Evolutionary conservation across 768 basidiomycete species (phyloP).

Genomic region (Butyriboletus loyo): DNA sequence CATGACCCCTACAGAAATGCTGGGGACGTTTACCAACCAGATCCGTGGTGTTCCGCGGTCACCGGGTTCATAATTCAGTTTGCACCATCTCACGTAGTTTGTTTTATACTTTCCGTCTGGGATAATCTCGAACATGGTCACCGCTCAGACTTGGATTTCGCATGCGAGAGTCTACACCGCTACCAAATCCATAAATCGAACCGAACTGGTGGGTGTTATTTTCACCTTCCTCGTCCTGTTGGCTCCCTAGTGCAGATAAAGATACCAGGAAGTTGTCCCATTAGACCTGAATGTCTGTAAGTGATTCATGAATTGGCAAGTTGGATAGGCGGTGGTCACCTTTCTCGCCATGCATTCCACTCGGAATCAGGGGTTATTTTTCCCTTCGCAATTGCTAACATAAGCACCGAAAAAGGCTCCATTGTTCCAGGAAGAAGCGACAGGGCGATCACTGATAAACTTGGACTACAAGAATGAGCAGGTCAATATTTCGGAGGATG

Average conservation of each 20-base stretch:
- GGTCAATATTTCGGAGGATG: background rate
- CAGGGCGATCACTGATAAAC: background rate
- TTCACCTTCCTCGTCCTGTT: background rate
- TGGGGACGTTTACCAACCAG: conserved; percentile 13
- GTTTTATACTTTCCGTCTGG: background rate
- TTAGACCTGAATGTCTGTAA: background rate
- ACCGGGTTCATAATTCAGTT: conserved; percentile 4
- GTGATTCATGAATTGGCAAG: background rate
- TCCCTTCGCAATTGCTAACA: background rate
- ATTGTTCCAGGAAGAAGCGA: conserved; percentile 6
- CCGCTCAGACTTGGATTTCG: background rate
- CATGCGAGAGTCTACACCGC: background rate
- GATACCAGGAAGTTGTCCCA: background rate
- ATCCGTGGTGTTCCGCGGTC: background rate
- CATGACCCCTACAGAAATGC: conserved; percentile 26
- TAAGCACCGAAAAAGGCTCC: conserved; percentile 2
- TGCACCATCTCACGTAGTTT: background rate
- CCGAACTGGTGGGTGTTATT: background rate
- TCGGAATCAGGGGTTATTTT: background rate
- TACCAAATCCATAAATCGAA: background rate
- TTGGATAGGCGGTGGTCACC: background rate
- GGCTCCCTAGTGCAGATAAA: background rate
- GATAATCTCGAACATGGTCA: background rate
- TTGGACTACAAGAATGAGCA: background rate
- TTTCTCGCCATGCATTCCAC: background rate